phyloP scores from a whole-genome alignment of 108 stramenopile species.

The Craspedostauros australis region DNA sequence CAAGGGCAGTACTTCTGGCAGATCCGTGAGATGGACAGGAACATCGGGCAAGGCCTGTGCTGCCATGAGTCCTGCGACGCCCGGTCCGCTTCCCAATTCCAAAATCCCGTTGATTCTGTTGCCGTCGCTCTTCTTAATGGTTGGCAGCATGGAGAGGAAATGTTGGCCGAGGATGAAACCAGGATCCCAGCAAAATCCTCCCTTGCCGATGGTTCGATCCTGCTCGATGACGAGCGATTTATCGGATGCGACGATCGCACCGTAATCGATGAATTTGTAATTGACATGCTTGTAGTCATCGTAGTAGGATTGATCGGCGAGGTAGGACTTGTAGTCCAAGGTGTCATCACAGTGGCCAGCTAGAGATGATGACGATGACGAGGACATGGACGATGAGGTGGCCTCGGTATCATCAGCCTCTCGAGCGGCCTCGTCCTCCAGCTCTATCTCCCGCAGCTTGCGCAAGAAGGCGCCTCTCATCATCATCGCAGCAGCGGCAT shows the following conservation, averaged over 20 bases:
- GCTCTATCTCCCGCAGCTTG: conserved; percentile 29
- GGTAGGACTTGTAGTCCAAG: conserved; percentile 49
- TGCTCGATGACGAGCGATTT: conserved; percentile 55
- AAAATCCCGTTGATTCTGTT: conserved; percentile 16
- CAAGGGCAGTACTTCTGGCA: conserved; percentile 53
- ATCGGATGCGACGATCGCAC: conserved; percentile 9
- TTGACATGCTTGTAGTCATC: conserved; percentile 84
- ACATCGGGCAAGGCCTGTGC: conserved; percentile 32
- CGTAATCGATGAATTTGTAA: conserved; percentile 54
- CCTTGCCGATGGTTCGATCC: conserved; percentile 64
- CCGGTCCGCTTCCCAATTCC: conserved; percentile 83
- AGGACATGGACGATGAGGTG: too few relatives aligned
- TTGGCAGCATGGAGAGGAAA: too few relatives aligned
- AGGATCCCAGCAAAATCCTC: conserved; percentile 81
- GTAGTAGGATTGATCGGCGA: conserved; percentile 54
- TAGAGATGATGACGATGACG: too few relatives aligned
- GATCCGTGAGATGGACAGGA: conserved; percentile 60
- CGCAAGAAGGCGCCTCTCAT: conserved; percentile 29
- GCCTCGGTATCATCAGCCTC: too few relatives aligned
- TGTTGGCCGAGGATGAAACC: conserved; percentile 70
- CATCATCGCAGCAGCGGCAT: conserved; percentile 36
- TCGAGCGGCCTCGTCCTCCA: conserved; percentile 38
- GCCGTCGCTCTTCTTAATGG: conserved; percentile 21
- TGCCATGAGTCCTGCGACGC: conserved; percentile 59
- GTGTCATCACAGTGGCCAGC: too few relatives aligned